Conservation (phyloP, 495 filamentous ascomycete species). For the Hypoxylon cercidicola region DNA sequence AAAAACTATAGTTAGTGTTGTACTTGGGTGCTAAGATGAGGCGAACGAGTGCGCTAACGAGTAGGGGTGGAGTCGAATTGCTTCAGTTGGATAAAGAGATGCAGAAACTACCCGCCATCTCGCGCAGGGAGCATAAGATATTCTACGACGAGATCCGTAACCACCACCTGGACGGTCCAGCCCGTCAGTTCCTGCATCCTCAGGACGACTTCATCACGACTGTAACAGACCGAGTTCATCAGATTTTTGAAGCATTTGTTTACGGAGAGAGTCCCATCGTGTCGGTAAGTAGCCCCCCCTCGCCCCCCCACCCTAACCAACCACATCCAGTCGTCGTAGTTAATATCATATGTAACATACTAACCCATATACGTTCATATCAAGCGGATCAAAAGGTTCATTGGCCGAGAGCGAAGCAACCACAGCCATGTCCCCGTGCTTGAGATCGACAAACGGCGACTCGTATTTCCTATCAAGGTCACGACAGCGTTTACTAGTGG, state of each 20-base stretch:
- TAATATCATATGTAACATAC: no score
- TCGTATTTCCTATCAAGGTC: slow-evolving; percentile 4
- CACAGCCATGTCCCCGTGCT: slow-evolving; percentile 1
- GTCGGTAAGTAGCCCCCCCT: slow-evolving; percentile 1
- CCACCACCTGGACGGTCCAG: not conserved
- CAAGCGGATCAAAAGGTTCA: slow-evolving; percentile 15
- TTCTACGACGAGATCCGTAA: slow-evolving; percentile 10
- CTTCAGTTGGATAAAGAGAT: slow-evolving; percentile 14
- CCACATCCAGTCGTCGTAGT: no score
- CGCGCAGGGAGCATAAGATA: slow-evolving; percentile 5
- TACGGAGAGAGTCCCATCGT: slow-evolving; percentile 3
- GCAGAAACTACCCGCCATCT: slow-evolving; percentile 17
- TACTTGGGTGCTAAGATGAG: not conserved
- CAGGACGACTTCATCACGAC: slow-evolving; percentile 18
- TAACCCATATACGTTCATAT: no score
- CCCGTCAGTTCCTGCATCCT: slow-evolving; percentile 13
- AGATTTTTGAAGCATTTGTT: slow-evolving; percentile 19
- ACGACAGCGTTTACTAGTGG: slow-evolving; percentile 9
- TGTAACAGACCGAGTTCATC: slow-evolving; percentile 5
- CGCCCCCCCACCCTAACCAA: no score
- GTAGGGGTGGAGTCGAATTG: slow-evolving; percentile 15
- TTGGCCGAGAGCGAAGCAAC: not conserved
- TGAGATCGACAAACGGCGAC: slow-evolving; percentile 3
- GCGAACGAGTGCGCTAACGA: not conserved
- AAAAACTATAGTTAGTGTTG: slow-evolving; percentile 14